These are phyloP conservation scores for Punica granatum DNA, from an alignment of 345 rosid genomes.

Conservation along the genomic window DNA sequence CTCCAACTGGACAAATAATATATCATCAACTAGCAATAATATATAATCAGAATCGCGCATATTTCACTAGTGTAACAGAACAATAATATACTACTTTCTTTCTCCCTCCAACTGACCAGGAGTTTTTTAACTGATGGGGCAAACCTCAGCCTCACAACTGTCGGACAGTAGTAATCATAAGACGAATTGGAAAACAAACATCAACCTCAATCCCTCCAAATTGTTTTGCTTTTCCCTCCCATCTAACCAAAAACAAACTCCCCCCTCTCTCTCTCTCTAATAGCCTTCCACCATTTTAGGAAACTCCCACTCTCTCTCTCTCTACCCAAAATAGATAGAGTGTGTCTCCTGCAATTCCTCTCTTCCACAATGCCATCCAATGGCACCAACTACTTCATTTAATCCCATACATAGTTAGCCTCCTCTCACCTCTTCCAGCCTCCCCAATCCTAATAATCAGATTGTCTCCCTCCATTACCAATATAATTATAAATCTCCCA, in stretches of 20 bases:
- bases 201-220: neutral
- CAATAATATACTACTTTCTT: too few species aligned
- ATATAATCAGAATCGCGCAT: too few species aligned
- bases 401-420: neutral
- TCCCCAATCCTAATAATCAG: neutral
- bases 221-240: neutral
- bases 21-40: too few species aligned
- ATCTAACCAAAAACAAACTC: neutral
- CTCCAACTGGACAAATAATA: too few species aligned
- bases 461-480: neutral
- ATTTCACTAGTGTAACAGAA: too few species aligned
- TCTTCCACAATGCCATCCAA: conserved; percentile 17
- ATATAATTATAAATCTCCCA: neutral
- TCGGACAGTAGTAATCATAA: neutral
- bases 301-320: neutral
- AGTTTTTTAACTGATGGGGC: neutral
- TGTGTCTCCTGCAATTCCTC: conserved; percentile 18
- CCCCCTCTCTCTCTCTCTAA: neutral
- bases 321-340: neutral
- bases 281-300: neutral
- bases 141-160: neutral
- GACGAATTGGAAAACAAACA: neutral
- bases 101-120: too few species aligned
- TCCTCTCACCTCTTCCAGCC: neutral
- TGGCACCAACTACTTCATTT: neutral